phyloP scores from a whole-genome alignment of 192 early-diverging fungal genomes.

The Diversispora eburnea region DNA sequence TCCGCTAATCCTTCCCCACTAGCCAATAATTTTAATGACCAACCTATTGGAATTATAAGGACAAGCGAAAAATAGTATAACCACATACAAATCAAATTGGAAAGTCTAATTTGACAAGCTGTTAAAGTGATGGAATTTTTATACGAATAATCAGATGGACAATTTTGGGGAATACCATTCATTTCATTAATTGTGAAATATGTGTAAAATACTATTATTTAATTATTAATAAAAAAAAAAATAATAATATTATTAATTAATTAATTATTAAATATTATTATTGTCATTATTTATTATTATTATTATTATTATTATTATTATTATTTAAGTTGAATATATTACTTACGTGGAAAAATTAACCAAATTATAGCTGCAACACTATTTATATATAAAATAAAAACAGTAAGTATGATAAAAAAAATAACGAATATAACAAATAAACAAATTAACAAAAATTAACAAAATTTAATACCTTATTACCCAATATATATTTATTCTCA shows the following conservation, averaged over 20 bases:
- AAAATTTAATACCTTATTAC: too few species aligned
- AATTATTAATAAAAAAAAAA: neutral
- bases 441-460: too few species aligned
- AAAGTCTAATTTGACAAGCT: neutral
- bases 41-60: neutral
- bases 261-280: too few species aligned
- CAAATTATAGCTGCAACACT: neutral
- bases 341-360: neutral
- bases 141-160: neutral
- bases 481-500: too few species aligned
- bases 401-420: neutral
- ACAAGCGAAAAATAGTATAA: neutral
- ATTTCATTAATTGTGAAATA: neutral
- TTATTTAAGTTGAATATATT: neutral
- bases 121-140: neutral
- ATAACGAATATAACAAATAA: neutral
- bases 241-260: too few species aligned
- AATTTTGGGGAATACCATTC: neutral
- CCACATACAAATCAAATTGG: conserved; percentile 16
- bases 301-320: neutral
- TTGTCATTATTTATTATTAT: too few species aligned
- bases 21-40: neutral
- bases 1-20: too few species aligned
- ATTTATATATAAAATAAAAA: neutral
- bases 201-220: neutral